Evolutionary conservation across 176 grass and related monocot species (phyloP), one percentile per base, ranked within the genome.

Genomic region (Ensete ventricosum): DNA sequence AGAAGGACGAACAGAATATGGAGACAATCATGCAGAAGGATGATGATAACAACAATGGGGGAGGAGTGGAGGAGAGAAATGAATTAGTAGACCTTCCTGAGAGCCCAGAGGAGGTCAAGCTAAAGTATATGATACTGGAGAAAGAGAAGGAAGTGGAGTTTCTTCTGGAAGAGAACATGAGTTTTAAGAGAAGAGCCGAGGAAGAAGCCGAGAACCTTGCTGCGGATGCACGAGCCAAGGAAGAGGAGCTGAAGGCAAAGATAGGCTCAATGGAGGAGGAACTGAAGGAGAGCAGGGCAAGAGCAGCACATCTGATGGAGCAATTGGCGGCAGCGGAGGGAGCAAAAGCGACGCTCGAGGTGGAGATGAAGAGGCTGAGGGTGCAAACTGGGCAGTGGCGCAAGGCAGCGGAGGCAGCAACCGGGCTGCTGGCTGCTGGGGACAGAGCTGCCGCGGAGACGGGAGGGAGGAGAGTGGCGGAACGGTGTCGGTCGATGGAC

Each of bases 361-460:
- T 7, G 20, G 93, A 96, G 84, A 81, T 96, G 93, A 77, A 85
- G 62, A 83, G 87, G 67, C 85, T 96, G 79, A 86, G 83, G 52
- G 87, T 96, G 79, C 93, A 96, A 77, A 92, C 83, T 16, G 90
- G 92, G 78, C 93, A 96, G 12, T 96, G 93, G 93, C 87, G 93
- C 55, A 96, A 96, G 83, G 93, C 93, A 0, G 93, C 93, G 0
- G 93, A 96, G 81, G 87, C 85, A 0, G 93, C 93, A 1, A 87
- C 93, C 2, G 83, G 90, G 2, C 85, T 90, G 49, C 80, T 96
- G 76, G 89, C 77, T 4, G 62, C 80, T 11, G 90, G 87, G 20
- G 89, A 92, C 20, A 52, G 60, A 0, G 77, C 67, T 19, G 82
- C 79, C 17, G 67, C 88, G 72, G 60, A 76, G 12, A 78, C 87